A percentile compares a stretch with the other conserved stretches of the same genome.
These are phyloP conservation scores for Tephrocybe sp. DNA, from an alignment of 768 basidiomycete species.

Conservation along the genomic window DNA sequence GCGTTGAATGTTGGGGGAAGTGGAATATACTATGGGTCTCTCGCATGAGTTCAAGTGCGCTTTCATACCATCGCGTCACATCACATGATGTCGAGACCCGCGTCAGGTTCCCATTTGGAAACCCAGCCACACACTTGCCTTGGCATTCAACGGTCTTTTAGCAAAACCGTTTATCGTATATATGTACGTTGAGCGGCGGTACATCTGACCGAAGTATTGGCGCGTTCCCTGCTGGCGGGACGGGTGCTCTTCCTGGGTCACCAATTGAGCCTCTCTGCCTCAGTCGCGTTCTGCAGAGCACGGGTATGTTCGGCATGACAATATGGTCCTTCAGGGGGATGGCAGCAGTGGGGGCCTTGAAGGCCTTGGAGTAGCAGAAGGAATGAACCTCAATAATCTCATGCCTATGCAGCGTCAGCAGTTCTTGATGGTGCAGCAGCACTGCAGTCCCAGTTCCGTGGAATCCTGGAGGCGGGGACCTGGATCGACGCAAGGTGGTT, in stretches of 20 bases:
- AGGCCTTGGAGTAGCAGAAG: constrained; percentile 24
- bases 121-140: no score
- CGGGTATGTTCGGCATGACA: constrained; percentile 22
- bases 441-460: constrained; percentile 25
- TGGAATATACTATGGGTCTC: no score
- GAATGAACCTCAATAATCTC: constrained; percentile 25
- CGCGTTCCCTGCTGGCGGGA: neutral
- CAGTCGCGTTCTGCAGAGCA: constrained; percentile 12
- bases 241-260: constrained; percentile 20
- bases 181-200: no score
- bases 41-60: no score
- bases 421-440: constrained; percentile 39
- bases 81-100: no score
- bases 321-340: no score
- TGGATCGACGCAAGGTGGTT: neutral
- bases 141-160: no score
- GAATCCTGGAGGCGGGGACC: constrained; percentile 12
- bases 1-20: constrained; percentile 4
- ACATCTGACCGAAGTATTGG: no score
- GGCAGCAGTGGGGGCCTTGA: constrained; percentile 17
- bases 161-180: no score
- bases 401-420: constrained; percentile 42
- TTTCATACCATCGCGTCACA: no score
- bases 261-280: constrained; percentile 20
- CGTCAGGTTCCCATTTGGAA: no score